Evolutionary conservation across 2,329 filamentous ascomycete species (phyloP), one percentile per base, ranked within the genome.

Genomic region (Phoma sp.): DNA sequence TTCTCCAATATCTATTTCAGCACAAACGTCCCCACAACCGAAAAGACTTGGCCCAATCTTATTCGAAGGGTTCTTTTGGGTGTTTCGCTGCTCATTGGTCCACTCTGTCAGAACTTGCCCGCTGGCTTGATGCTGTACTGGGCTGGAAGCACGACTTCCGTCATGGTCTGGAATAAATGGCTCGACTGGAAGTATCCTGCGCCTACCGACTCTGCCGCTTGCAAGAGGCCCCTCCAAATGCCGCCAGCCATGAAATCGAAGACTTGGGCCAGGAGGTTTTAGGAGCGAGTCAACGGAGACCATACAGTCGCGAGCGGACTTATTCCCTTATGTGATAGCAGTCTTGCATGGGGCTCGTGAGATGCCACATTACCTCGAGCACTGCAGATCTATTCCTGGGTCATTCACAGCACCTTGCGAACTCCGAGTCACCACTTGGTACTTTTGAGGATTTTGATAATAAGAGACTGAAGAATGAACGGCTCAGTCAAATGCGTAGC

Each of bases 1-100:
- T 68, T 85, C 13, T 57, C 77, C 7, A 84, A 82, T 57, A 68
- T 85, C 7, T 72, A 66, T 44, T 55, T 61, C 8, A 57, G 59
- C 10, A 70, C 65, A 5, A 68, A 68, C 32, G 62, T 55, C 1
- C 47, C 59, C 22, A 51, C 56, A 2, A 62, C 38, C 41, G 56
- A 48, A 9, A 55, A 47, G 22, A 57, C 57, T 14, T 60, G 58
- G 58, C 55, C 62, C 9, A 59, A 56, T 7, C 11, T 62, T 7
- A 23, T 70, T 4, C 52, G 76, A 33, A 60, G 63, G 7, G 35
- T 65, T 2, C 43, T 70, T 9, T 55, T 78, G n/a, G 56, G 48
- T 4, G 47, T 75, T n/a, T 58, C 68, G 8, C 48, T 72, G 2
- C 27, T 70, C 0, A 71, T 79, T 30, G 68, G 67, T 5, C 64